phyloP scores from a whole-genome alignment of 768 basidiomycete genomes.

The Termitomyces sp. region DNA sequence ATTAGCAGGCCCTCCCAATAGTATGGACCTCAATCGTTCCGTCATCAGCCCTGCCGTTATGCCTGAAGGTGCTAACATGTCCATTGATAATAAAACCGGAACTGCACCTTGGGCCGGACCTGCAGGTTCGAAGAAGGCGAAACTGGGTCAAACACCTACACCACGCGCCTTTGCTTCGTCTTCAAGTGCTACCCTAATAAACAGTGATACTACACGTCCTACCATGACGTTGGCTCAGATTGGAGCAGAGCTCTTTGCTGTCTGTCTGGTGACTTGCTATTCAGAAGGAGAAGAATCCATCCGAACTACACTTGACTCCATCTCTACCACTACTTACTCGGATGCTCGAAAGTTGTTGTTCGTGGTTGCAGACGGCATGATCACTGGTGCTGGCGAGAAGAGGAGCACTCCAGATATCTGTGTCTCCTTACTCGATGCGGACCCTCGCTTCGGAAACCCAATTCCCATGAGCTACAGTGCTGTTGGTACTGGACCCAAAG shows the following conservation, averaged over 20 bases:
- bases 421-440: conserved; percentile 86
- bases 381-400: conserved; percentile 96
- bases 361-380: conserved; percentile 97
- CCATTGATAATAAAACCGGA: conserved; percentile 87
- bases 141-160: conserved; percentile 42
- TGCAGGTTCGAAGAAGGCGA: conserved; percentile 49
- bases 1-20: conserved; percentile 76
- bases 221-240: conserved; percentile 87
- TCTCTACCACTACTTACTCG: conserved; percentile 87
- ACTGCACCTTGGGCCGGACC: conserved; percentile 91
- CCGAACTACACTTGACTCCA: conserved; percentile 88
- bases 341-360: conserved; percentile 92
- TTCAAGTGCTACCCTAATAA: conserved; percentile 58
- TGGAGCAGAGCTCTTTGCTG: conserved; percentile 91
- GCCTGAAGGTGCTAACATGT: conserved; percentile 93
- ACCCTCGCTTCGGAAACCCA: conserved; percentile 94
- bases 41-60: conserved; percentile 95
- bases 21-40: conserved; percentile 68
- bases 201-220: conserved; percentile 49
- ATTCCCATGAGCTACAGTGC: conserved; percentile 91
- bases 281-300: conserved; percentile 95
- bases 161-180: conserved; percentile 48
- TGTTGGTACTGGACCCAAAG: conserved; percentile 87
- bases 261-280: conserved; percentile 97
- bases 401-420: conserved; percentile 95